Evolutionary conservation across 768 basidiomycete genomes (phyloP).

Genomic region (Russula dissimulans): DNA sequence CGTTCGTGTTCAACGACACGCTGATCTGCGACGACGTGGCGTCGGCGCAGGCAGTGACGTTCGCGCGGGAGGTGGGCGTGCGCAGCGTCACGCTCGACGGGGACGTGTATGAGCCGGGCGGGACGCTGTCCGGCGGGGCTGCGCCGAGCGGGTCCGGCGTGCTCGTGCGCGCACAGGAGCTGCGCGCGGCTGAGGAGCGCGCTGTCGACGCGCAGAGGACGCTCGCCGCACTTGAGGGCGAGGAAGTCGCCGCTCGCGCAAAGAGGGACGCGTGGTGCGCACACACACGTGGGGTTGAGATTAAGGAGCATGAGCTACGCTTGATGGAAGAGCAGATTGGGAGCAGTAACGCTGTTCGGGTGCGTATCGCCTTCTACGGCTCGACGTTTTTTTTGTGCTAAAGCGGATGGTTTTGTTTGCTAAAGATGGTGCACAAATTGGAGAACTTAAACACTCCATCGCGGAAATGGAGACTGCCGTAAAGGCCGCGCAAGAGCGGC

Average conservation of each 20-base stretch:
- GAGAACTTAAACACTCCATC: constrained; percentile 57
- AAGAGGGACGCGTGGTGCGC: constrained; percentile 53
- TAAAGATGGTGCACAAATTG: constrained; percentile 71
- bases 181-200: constrained; percentile 57
- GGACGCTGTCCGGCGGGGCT: constrained; percentile 86
- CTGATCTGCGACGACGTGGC: constrained; percentile 86
- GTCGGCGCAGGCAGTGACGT: constrained; percentile 82
- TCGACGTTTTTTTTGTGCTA: neutral
- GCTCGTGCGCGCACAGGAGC: constrained; percentile 78
- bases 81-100: constrained; percentile 90
- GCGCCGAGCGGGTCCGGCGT: constrained; percentile 68
- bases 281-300: constrained; percentile 62
- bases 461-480: constrained; percentile 47
- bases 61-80: constrained; percentile 55
- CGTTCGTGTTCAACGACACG: constrained; percentile 88
- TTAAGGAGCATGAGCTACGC: constrained; percentile 80
- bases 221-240: constrained; percentile 44
- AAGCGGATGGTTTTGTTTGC: neutral
- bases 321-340: constrained; percentile 78
- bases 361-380: constrained; percentile 33
- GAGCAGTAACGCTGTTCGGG: constrained; percentile 83
- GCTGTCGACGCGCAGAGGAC: constrained; percentile 40
- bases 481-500: constrained; percentile 63
- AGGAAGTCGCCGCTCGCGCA: constrained; percentile 43
- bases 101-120: constrained; percentile 93